Conservation (phyloP, 139 green algal species). For the Chloropicon primus region DNA sequence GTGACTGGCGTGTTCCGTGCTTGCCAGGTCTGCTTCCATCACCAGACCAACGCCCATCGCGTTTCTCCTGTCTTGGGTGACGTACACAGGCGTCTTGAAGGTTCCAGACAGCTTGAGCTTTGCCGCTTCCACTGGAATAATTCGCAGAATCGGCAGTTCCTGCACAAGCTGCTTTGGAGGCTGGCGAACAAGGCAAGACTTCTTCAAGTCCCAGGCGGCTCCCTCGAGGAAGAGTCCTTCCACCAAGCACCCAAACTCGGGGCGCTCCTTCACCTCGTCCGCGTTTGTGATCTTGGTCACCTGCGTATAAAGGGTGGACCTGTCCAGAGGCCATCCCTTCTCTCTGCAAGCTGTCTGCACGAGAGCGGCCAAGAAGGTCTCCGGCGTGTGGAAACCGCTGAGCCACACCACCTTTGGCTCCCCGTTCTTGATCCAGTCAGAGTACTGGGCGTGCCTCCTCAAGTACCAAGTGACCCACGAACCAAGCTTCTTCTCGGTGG, state of each 20-base stretch:
- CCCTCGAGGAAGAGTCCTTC: conserved; percentile 70
- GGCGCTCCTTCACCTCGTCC: conserved; percentile 28
- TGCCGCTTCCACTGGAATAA: conserved; percentile 64
- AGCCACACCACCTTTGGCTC: conserved; percentile 77
- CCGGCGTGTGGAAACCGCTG: conserved; percentile 59
- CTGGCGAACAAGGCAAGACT: conserved; percentile 37
- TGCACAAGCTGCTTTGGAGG: conserved; percentile 58
- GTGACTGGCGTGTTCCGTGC: conserved; percentile 52
- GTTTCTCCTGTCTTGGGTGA: conserved; percentile 61
- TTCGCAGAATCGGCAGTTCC: conserved; percentile 66
- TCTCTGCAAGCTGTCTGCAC: conserved; percentile 66
- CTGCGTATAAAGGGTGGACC: conserved; percentile 63
- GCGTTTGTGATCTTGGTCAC: conserved; percentile 39
- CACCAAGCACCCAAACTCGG: conserved; percentile 59
- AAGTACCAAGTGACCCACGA: conserved; percentile 71
- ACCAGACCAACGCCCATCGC: conserved; percentile 73
- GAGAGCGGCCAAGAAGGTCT: conserved; percentile 76
- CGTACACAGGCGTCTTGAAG: conserved; percentile 66
- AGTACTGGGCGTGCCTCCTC: conserved; percentile 50
- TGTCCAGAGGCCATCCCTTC: conserved; percentile 71
- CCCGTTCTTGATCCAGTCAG: conserved; percentile 52
- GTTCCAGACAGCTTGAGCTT: conserved; percentile 58
- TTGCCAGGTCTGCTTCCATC: conserved; percentile 64
- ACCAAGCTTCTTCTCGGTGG: conserved; percentile 62
- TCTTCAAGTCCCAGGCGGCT: conserved; percentile 53